These are phyloP conservation scores for Magnolia kwangsiensis DNA, from an alignment of 164 flowering plant species.

Conservation along the genomic window DNA sequence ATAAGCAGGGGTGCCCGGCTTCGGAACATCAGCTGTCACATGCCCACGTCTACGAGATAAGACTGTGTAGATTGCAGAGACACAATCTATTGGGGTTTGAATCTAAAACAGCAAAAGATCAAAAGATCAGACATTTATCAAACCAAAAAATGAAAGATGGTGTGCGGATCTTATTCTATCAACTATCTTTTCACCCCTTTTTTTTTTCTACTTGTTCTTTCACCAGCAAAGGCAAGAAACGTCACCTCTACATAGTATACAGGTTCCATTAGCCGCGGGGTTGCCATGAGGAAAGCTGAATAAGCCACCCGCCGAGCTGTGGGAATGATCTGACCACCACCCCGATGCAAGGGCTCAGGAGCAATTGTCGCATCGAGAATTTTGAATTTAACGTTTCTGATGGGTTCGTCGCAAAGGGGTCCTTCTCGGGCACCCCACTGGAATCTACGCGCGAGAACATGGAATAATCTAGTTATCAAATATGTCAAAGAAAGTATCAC, in stretches of 20 bases:
- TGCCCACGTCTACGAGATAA: conserved; percentile 98
- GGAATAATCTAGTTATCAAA: neutral
- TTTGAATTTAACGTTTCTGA: conserved; percentile 94
- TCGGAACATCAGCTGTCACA: conserved; percentile 94
- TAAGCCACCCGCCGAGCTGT: conserved; percentile 98
- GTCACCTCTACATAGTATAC: conserved; percentile 91
- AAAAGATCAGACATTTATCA: neutral
- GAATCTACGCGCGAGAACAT: conserved; percentile 43
- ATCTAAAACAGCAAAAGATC: conserved; percentile 50
- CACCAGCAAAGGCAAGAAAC: conserved; percentile 3
- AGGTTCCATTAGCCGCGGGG: conserved; percentile 98
- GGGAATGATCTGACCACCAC: conserved; percentile 97
- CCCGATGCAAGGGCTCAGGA: conserved; percentile 85
- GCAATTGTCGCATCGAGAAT: conserved; percentile 97
- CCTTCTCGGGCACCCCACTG: conserved; percentile 99
- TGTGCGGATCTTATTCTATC: neutral
- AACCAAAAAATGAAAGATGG: neutral
- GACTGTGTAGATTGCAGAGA: conserved; percentile 92
- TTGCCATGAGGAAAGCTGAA: conserved; percentile 97
- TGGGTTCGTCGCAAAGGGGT: conserved; percentile 98
- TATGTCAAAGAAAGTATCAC: too few species aligned
- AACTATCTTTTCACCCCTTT: neutral
- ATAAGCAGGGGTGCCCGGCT: conserved; percentile 97
- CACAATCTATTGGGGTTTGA: conserved; percentile 98
- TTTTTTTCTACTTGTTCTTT: neutral